A percentile compares a stretch with the other conserved stretches of the same genome.
Conservation (phyloP, 1,139 yeast genomes). For the Scheffersomyces illinoinensis region DNA sequence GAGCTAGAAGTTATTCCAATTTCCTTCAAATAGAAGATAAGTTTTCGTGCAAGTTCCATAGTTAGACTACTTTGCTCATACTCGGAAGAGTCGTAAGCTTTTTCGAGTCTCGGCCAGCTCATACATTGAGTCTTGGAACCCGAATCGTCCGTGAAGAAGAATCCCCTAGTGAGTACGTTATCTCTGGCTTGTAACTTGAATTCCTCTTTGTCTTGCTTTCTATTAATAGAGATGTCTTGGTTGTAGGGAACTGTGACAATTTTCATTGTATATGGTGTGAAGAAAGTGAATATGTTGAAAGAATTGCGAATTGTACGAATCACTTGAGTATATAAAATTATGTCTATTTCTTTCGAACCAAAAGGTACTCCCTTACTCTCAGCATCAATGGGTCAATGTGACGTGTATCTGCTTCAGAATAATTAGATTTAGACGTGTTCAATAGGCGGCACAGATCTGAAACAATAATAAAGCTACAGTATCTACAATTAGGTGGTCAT, state of each 20-base stretch:
- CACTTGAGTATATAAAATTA: not conserved
- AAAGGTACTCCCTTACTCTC: no score
- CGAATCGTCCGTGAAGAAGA: not conserved
- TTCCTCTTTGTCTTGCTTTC: not conserved
- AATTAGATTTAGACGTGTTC: not conserved
- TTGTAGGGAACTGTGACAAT: not conserved
- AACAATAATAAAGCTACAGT: not conserved
- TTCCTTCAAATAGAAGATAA: conserved; percentile 6
- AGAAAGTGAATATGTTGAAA: not conserved
- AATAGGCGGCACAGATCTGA: not conserved
- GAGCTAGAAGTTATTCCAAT: conserved; percentile 7
- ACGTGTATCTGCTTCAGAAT: not conserved
- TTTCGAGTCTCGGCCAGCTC: conserved; percentile 3
- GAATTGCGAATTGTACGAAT: not conserved
- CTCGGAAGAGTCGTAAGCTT: not conserved
- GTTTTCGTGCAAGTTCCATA: conserved; percentile 4
- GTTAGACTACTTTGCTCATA: conserved; percentile 3
- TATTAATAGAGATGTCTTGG: not conserved
- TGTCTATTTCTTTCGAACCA: not conserved
- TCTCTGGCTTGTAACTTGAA: not conserved
- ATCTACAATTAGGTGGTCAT: not conserved
- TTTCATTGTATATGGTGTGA: not conserved
- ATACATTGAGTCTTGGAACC: not conserved
- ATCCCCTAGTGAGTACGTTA: not conserved
- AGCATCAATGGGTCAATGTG: not conserved